Evolutionary conservation across 2,329 filamentous ascomycete species (phyloP).

Genomic region (Ascomycota sp.): DNA sequence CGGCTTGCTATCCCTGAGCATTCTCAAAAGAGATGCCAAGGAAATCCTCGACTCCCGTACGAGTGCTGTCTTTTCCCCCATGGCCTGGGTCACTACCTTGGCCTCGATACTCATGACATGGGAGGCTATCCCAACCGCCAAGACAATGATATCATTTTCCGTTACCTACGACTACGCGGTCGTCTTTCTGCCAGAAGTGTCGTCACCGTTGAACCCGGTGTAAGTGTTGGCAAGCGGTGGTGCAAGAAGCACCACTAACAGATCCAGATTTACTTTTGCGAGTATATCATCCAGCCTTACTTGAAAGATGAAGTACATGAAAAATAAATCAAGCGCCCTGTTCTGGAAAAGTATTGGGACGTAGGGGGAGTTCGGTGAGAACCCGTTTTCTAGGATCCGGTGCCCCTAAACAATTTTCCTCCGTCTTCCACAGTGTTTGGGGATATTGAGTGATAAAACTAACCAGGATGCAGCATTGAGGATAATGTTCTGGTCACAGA

Average conservation of each 20-base stretch:
- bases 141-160: slow-evolving; percentile 69
- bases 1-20: slow-evolving; percentile 54
- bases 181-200: slow-evolving; percentile 59
- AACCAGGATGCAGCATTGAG: slow-evolving; percentile 38
- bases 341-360: slow-evolving; percentile 63
- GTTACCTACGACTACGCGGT: slow-evolving; percentile 65
- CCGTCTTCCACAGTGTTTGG: neutral
- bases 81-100: slow-evolving; percentile 75
- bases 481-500: slow-evolving; percentile 56
- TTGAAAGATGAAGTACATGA: slow-evolving; percentile 50
- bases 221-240: slow-evolving; percentile 19
- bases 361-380: slow-evolving; percentile 51
- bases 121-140: slow-evolving; percentile 58
- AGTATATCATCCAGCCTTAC: slow-evolving; percentile 70
- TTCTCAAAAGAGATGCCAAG: slow-evolving; percentile 45
- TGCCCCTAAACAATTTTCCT: too few species aligned
- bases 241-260: slow-evolving; percentile 2
- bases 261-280: slow-evolving; percentile 67
- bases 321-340: slow-evolving; percentile 54
- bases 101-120: slow-evolving; percentile 82
- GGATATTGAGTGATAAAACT: neutral
- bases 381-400: too few species aligned
- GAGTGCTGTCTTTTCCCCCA: slow-evolving; percentile 87
- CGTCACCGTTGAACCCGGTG: slow-evolving; percentile 85
- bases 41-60: slow-evolving; percentile 62